Base-by-base conservation (phyloP, 352 stramenopile genomes). In the Globisporangium iwayamae region DNA sequence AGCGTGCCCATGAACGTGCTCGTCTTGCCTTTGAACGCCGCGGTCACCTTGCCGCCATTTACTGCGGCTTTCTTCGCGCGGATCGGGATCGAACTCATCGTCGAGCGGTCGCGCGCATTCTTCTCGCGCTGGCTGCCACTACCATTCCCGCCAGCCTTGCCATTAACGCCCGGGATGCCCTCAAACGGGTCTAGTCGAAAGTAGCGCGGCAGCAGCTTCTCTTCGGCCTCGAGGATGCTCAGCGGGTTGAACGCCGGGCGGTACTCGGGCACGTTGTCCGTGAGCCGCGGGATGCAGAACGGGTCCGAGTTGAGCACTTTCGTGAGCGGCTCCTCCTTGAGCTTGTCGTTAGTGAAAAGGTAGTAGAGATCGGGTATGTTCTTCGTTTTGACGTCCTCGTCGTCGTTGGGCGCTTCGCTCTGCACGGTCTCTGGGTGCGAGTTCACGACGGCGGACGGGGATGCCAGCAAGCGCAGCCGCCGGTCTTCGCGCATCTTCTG, bases 181-280 rank as follows among this genome's bases (percentile, higher is more conserved):
- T 70, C 64, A 34, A 41, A 70, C 22, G 59, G 79, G 46, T 92
- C 83, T 9, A 92, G 64, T 4, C 71, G 60, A 59, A 90, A 89
- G 45, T 87, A 83, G 1, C 77, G 71, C 7, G 83, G 83, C 54
- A 92, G 63, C n/a, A 92, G 67, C 67, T 86, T 76, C 60, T 90
- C 81, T 65, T 90, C 83, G 20, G 70, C 72, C 30, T 85, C 66
- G 25, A 92, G 75, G 60, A 92, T 90, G 56, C 74, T 89, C 46
- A 89, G 60, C 48, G 83, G 81, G 60, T 92, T 92, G 63, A 90
- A 83, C 56, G 70, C 75, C 0, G 83, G 83, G 0, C 80, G 73
- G 68, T 92, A 92, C 55, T 85, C 81, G 13, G 68, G 58, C 43
- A 90, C 83, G 62, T 89, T 89, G 72, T 92, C 83, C 16, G 83